Conservation (phyloP, 2,329 filamentous ascomycete genomes). For the Periconia macrospinosa region DNA sequence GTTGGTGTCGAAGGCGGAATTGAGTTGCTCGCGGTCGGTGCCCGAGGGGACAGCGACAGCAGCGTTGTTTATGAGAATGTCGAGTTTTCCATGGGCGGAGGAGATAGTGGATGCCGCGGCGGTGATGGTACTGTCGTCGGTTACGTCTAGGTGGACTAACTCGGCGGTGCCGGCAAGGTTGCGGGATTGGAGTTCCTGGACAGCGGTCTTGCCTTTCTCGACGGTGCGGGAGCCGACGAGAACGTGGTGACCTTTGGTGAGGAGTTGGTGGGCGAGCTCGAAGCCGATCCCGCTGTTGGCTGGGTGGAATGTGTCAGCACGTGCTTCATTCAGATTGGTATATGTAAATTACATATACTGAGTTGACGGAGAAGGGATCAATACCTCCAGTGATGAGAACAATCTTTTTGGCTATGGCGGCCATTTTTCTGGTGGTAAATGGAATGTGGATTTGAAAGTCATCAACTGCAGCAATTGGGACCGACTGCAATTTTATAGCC, state of each 20-base stretch:
- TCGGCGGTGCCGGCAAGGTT: conserved; percentile 36
- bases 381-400: conserved; percentile 44
- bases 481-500: not conserved
- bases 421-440: conserved; percentile 8
- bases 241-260: conserved; percentile 40
- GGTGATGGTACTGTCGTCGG: conserved; percentile 46
- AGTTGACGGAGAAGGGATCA: not conserved
- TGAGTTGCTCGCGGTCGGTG: conserved; percentile 29
- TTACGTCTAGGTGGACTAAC: conserved; percentile 48
- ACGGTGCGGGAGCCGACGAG: conserved; percentile 24
- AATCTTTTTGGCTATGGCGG: conserved; percentile 27
- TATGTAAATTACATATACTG: not conserved
- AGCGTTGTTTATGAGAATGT: conserved; percentile 46
- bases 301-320: not conserved
- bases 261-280: conserved; percentile 46
- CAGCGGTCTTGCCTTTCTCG: conserved; percentile 27
- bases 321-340: not conserved
- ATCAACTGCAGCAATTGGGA: not conserved
- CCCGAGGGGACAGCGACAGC: conserved; percentile 24
- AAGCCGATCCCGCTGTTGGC: conserved; percentile 55
- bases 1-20: conserved; percentile 30
- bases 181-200: conserved; percentile 28
- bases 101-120: conserved; percentile 35
- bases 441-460: too few species aligned
- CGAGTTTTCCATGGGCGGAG: conserved; percentile 36